Conservation (phyloP, 2,329 filamentous ascomycete species). For the Fusarium cyanostomum region DNA sequence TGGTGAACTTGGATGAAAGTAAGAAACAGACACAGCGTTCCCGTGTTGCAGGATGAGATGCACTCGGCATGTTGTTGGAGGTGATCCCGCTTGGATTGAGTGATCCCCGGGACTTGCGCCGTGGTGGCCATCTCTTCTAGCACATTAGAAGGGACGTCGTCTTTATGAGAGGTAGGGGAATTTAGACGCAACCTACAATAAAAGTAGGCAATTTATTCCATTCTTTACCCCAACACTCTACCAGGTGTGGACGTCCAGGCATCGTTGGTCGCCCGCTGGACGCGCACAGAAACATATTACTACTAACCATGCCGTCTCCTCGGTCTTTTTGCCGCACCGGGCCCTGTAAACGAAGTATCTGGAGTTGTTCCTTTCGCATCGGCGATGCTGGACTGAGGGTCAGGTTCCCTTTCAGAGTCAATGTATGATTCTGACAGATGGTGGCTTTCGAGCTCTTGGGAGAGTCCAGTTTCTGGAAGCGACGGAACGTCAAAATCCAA, state of each 20-base stretch:
- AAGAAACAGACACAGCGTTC: conserved; percentile 1
- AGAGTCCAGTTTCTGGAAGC: neutral
- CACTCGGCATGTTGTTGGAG: neutral
- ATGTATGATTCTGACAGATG: neutral
- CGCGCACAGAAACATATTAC: no score
- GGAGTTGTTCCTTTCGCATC: neutral
- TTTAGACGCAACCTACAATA: no score
- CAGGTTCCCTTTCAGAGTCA: no score
- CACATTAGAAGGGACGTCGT: neutral
- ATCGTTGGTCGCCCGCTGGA: no score
- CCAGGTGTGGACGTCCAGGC: no score
- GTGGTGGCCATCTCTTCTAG: neutral
- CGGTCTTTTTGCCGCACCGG: neutral
- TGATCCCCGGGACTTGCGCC: neutral
- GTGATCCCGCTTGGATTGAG: neutral
- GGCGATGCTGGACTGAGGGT: neutral
- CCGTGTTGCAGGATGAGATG: neutral
- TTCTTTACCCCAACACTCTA: no score
- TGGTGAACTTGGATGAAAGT: conserved; percentile 2
- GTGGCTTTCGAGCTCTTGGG: conserved; percentile 4
- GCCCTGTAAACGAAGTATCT: neutral
- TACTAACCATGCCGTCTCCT: no score
- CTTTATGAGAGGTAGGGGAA: no score
- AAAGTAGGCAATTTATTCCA: no score
- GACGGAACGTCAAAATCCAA: conserved; percentile 9